Evolutionary conservation across 2,329 filamentous ascomycete genomes (phyloP).

Genomic region (Rugonectria rugulosa): DNA sequence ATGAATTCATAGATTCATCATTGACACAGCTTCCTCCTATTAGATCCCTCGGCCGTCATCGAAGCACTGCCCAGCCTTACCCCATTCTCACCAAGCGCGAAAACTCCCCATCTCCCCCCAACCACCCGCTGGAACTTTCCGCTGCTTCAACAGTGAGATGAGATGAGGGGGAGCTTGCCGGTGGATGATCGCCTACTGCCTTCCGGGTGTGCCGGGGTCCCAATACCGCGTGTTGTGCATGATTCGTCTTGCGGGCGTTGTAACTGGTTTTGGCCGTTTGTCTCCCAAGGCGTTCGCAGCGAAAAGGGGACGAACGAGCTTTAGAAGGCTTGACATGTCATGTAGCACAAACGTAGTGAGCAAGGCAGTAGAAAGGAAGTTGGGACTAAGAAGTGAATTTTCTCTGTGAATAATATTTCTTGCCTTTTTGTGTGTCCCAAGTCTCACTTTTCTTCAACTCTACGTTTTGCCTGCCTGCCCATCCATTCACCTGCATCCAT

Average conservation of each 20-base stretch:
- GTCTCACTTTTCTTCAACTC: too few relatives aligned
- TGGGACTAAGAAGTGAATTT: too few relatives aligned
- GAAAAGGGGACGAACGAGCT: background rate
- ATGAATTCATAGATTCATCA: too few relatives aligned
- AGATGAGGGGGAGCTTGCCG: background rate
- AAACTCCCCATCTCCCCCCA: too few relatives aligned
- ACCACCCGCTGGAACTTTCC: background rate
- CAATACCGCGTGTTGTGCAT: background rate
- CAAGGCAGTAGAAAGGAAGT: too few relatives aligned
- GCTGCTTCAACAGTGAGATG: background rate
- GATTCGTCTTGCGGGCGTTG: background rate
- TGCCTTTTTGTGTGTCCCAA: too few relatives aligned
- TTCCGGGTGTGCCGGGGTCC: background rate
- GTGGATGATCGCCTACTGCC: background rate
- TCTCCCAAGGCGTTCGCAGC: background rate
- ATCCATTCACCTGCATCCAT: background rate
- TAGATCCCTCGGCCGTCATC: too few relatives aligned
- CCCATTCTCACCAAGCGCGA: background rate
- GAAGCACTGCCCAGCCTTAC: background rate
- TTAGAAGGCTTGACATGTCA: too few relatives aligned
- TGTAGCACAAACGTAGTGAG: too few relatives aligned
- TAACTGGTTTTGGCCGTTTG: background rate
- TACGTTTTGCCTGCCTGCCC: too few relatives aligned
- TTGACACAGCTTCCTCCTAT: too few relatives aligned
- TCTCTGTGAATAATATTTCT: too few relatives aligned